Conservation (phyloP, 2,329 filamentous ascomycete genomes). For the Neoascochyta sp. region DNA sequence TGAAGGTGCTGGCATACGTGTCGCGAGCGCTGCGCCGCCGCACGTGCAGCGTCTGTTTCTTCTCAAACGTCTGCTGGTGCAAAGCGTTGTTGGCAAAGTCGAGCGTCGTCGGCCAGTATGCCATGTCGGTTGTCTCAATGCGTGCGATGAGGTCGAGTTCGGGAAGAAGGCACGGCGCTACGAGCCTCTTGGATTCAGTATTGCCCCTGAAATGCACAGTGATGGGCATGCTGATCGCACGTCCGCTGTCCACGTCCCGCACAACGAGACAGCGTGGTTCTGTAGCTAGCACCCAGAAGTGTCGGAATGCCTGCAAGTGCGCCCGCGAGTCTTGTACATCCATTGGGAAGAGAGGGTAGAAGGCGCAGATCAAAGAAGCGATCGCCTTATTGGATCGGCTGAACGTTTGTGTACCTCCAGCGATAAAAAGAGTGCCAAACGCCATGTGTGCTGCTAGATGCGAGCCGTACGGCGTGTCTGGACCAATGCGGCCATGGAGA, state of each 20-base stretch:
- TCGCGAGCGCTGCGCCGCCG: conserved; percentile 60
- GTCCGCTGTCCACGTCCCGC: conserved; percentile 79
- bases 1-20: conserved; percentile 61
- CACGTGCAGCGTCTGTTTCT: conserved; percentile 70
- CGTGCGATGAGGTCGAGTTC: conserved; percentile 61
- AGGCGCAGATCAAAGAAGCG: conserved; percentile 79
- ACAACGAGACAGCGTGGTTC: conserved; percentile 85
- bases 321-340: conserved; percentile 90
- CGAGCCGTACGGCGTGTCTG: conserved; percentile 84
- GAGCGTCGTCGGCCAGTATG: conserved; percentile 78
- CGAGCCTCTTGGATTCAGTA: conserved; percentile 32
- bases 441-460: conserved; percentile 91
- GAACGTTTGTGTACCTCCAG: conserved; percentile 88
- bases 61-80: conserved; percentile 62
- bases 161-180: conserved; percentile 58
- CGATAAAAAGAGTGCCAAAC: conserved; percentile 84
- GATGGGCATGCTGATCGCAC: conserved; percentile 72
- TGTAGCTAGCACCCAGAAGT: conserved; percentile 93
- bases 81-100: conserved; percentile 64
- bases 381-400: conserved; percentile 83
- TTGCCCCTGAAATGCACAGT: conserved; percentile 57
- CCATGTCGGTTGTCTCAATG: conserved; percentile 60
- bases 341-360: conserved; percentile 89
- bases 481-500: conserved; percentile 81
- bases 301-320: conserved; percentile 91